Evolutionary conservation across 2,329 filamentous ascomycete genomes (phyloP).

Genomic region (Ophiostoma himal-ulmi): DNA sequence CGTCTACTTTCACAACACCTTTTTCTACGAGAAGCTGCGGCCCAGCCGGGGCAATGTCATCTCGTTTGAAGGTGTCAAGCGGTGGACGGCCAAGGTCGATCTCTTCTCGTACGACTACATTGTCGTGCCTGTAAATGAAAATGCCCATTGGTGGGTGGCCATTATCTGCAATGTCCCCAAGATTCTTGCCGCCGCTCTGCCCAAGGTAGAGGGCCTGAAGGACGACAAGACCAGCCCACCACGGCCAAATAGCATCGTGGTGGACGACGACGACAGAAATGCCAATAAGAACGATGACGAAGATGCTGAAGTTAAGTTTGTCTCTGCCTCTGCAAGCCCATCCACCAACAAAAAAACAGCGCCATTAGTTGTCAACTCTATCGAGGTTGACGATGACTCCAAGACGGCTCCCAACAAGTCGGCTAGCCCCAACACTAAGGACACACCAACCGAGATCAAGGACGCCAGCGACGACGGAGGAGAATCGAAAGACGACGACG

Average conservation of each 20-base stretch:
- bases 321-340: slow-evolving; percentile 3
- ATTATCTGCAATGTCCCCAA: slow-evolving; percentile 85
- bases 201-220: not conserved
- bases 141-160: slow-evolving; percentile 85
- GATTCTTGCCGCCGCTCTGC: slow-evolving; percentile 39
- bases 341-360: not conserved
- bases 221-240: not conserved
- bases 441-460: not conserved
- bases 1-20: slow-evolving; percentile 87
- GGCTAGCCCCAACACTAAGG: not conserved
- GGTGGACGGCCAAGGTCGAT: slow-evolving; percentile 83
- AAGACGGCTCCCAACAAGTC: not conserved
- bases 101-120: slow-evolving; percentile 83
- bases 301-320: not conserved
- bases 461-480: slow-evolving; percentile 18
- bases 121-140: slow-evolving; percentile 85
- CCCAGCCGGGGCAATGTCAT: slow-evolving; percentile 54
- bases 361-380: not conserved
- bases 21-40: slow-evolving; percentile 77
- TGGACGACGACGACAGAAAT: not conserved
- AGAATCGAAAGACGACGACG: slow-evolving; percentile 19
- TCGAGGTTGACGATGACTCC: slow-evolving; percentile 13
- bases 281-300: not conserved
- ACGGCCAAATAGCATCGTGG: too few species aligned
- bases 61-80: slow-evolving; percentile 78